phyloP scores from a whole-genome alignment of 78 protist genomes.

The Tieghemostelium lacteum region DNA sequence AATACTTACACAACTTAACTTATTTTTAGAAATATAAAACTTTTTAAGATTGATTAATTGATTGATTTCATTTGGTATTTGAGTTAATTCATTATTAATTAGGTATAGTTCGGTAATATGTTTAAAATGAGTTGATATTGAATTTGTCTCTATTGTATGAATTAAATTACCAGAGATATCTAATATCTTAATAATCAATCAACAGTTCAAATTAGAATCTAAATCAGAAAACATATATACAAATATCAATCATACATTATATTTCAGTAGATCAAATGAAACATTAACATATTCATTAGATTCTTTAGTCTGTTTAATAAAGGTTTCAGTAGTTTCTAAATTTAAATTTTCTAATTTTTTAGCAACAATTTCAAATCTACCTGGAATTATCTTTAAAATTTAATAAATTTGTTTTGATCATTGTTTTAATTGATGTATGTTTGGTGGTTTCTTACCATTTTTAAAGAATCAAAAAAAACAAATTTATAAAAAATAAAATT shows the following conservation, averaged over 20 bases:
- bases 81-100: slow-evolving; percentile 46
- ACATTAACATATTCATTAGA: not conserved
- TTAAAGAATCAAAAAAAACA: too few species aligned
- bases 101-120: slow-evolving; percentile 46
- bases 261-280: not conserved
- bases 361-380: slow-evolving; percentile 53
- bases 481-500: too few species aligned
- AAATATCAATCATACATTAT: slow-evolving; percentile 22
- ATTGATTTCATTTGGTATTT: slow-evolving; percentile 23
- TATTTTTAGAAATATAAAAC: slow-evolving; percentile 58
- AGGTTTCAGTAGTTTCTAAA: not conserved
- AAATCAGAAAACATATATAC: not conserved
- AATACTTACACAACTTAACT: not conserved
- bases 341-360: not conserved
- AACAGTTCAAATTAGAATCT: not conserved
- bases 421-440: too few species aligned
- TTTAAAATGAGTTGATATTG: slow-evolving; percentile 27
- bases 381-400: slow-evolving; percentile 18
- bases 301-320: not conserved
- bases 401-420: not conserved
- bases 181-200: slow-evolving; percentile 31
- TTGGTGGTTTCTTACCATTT: too few species aligned
- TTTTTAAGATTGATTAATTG: slow-evolving; percentile 9
- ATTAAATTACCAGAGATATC: slow-evolving; percentile 63
- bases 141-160: not conserved